Evolutionary conservation across 805 yeast genomes (phyloP), one percentile per base, ranked within the genome.

Genomic region (Ogataea sp.): DNA sequence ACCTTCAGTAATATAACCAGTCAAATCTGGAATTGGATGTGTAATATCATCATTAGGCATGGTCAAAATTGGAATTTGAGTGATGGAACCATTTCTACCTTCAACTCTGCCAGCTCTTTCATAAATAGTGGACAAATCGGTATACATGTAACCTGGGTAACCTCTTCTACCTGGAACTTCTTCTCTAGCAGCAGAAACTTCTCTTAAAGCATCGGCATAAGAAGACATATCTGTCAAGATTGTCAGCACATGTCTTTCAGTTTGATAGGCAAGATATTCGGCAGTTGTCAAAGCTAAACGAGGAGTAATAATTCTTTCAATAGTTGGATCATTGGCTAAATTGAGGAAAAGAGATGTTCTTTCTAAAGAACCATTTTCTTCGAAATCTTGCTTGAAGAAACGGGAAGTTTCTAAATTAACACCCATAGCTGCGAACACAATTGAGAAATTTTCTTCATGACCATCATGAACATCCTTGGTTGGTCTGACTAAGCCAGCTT

Each of bases 121-220:
- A 66, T 93, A 93, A 58, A 93, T 88, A 38, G 97, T 93, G 38
- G 97, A 86, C 73, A 93, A 86, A 82, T 93, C 99, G 36, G 99
- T 93, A 71, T 93, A 93, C 99, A 93, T 93, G 67, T 93, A 93
- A 84, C 99, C 99, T 49, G 99, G 99, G 68, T 93, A 93, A 75
- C 99, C 99, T 81, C 99, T 88, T 78, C 99, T 88, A 75, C 99
- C 99, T 61, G 98, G 98, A 35, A 93, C 98, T 71, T 94, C 98
- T 70, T 93, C 99, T 75, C 99, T 88, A 36, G 99, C 99, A 45
- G 99, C 98, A 47, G 97, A 88, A 38, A 93, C 98, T 72, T 93
- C 99, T 81, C 99, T 89, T 61, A 93, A 73, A 31, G 99, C 99
- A 65, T 93, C 99, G 31, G 99, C 99, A 63, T 93, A 93, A n/a